Base-by-base conservation (phyloP, 1,139 yeast species). In the Blastobotrys raffinosifermentans region DNA sequence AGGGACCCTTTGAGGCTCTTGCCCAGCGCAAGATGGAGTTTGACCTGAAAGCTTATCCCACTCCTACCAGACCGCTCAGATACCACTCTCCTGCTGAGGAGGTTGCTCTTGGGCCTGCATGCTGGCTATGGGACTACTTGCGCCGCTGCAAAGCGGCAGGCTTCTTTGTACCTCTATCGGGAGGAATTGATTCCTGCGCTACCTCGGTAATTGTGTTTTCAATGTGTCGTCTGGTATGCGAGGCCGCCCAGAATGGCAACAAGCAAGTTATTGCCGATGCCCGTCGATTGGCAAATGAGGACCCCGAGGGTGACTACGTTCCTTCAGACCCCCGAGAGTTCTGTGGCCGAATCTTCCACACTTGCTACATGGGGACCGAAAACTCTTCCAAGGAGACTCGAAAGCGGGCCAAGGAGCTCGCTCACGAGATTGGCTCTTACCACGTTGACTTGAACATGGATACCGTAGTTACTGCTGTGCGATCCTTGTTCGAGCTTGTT, bases 41-140 rank as follows among this genome's bases (percentile, higher is more conserved):
- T 51, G 75, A 85, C 57, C 76, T 83, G 13, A 53, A 54, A 1
- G 60, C 83, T n/a, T 62, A 52, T n/a, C 96, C 96, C 13, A 64
- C 94, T 0, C 43, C 56, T 1, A 35, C 49, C 9, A 58, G 63
- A 22, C 68, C 67, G 4, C 70, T 81, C 29, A 69, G 67, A 33
- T 82, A 82, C 53, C 94, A 84, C 60, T 57, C 68, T 2, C 96
- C 97, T 1, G 94, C 87, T 54, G 96, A 91, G 60, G 99, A 91
- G 61, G 89, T 91, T 46, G 97, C 98, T 0, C 67, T 84, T 36
- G 98, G 98, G 0, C 99, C 98, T 1, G 98, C 99, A 0, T 91
- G 98, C 59, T 91, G 99, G 99, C 63, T 91, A 47, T 91, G 99
- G 99, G 99, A 91, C 59, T 91, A 91, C 56, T 70, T 91, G 45